A percentile compares a stretch with the other conserved stretches of the same genome.
phyloP scores from a whole-genome alignment of 75 land plant species.

The Larix kaempferi region DNA sequence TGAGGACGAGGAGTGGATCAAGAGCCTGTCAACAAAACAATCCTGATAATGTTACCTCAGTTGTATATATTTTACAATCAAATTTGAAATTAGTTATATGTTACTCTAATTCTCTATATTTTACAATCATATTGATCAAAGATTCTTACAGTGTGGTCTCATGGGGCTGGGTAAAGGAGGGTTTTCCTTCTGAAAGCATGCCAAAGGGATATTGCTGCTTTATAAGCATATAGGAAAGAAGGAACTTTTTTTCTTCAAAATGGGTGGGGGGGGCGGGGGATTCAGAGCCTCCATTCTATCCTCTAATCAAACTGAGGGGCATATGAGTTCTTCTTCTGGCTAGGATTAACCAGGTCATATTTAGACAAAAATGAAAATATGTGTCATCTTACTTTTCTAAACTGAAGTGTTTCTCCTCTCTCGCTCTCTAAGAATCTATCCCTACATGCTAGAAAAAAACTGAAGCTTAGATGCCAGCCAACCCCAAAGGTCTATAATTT shows the following conservation, averaged over 20 bases:
- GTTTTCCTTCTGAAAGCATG: background rate
- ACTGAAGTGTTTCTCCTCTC: no score
- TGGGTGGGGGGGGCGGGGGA: background rate
- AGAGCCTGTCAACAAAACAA: constrained; percentile 22
- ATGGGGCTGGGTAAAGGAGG: background rate
- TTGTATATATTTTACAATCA: no score
- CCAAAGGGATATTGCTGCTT: background rate
- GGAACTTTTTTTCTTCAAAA: background rate
- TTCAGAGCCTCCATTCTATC: background rate
- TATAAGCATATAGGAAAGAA: background rate
- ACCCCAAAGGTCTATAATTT: no score
- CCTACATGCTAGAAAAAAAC: no score
- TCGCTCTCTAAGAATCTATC: no score
- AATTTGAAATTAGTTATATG: no score
- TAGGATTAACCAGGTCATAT: background rate
- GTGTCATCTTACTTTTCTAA: no score
- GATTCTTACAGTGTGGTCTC: background rate
- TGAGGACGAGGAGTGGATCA: constrained; percentile 26
- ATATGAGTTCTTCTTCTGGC: background rate
- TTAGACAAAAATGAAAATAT: no score
- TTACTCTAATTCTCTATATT: no score
- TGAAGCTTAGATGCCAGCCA: no score
- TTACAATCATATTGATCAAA: no score
- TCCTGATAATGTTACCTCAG: background rate
- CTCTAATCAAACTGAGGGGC: background rate